These are phyloP conservation scores for Coemansia sp. DNA, from an alignment of 192 early-diverging fungal species.

Conservation along the genomic window DNA sequence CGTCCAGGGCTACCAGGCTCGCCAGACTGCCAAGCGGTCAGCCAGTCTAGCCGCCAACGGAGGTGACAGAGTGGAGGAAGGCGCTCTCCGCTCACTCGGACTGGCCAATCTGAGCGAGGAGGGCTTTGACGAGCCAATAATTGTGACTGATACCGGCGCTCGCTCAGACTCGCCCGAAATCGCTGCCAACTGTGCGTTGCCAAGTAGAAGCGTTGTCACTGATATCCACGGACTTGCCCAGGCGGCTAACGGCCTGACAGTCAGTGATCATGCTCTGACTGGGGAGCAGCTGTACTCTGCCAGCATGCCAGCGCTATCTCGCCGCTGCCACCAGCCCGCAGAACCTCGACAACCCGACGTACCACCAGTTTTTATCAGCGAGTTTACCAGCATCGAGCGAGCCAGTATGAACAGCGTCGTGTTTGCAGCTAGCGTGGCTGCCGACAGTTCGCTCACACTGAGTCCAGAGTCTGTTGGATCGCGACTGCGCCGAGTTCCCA, in stretches of 20 bases:
- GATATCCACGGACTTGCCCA: background rate
- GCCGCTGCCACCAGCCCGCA: background rate
- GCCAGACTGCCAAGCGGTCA: conserved; percentile 16
- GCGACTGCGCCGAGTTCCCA: conserved; percentile 41
- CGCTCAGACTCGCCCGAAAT: background rate
- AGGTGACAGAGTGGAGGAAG: background rate
- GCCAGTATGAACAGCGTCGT: conserved; percentile 44
- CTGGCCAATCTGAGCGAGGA: conserved; percentile 17
- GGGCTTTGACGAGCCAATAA: conserved; percentile 40
- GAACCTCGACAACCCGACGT: conserved; percentile 1
- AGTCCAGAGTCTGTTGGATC: conserved; percentile 50
- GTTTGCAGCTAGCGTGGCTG: conserved; percentile 37
- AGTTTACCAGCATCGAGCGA: conserved; percentile 38
- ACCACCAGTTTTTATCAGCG: conserved; percentile 26
- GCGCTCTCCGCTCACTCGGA: background rate
- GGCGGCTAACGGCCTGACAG: conserved; percentile 3
- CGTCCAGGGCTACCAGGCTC: conserved; percentile 4
- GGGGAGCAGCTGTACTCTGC: conserved; percentile 20
- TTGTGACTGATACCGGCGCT: conserved; percentile 3
- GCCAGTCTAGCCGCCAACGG: conserved; percentile 12
- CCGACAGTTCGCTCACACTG: conserved; percentile 37
- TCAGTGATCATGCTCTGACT: background rate
- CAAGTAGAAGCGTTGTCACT: background rate
- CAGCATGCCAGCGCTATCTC: conserved; percentile 37
- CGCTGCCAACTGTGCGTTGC: background rate